Evolutionary conservation across 2,329 filamentous ascomycete species (phyloP), one percentile per base, ranked within the genome.

Genomic region (Ceratocystiopsis minuta): DNA sequence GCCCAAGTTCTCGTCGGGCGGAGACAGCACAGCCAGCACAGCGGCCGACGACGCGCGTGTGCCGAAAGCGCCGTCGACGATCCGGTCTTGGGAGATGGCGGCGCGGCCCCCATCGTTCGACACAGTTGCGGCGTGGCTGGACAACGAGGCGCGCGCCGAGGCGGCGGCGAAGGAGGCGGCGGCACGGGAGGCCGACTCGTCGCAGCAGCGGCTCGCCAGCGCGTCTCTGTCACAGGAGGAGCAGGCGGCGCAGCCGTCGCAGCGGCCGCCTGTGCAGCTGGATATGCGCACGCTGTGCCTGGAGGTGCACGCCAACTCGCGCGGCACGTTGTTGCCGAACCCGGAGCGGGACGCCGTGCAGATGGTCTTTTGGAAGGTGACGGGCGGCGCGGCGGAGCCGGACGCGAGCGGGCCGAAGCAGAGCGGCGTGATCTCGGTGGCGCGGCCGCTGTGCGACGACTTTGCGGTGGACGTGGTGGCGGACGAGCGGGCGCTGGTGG

Each of bases 271-370:
- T n/a, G 13, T 36, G 15, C 34, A 38, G 28, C 82, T 90, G 51
- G 93, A 94, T 56, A 96, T 98, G 90, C 94, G 83, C 50, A 85
- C 80, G 16, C 87, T 98, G 83, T 92, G 86, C 50, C 60, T 98
- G 7, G 90, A 98, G 55, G 63, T 96, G 5, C 88, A 98, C 55
- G 79, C 92, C 47, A 94, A 93, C 51, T 90, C 81, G 4, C 72
- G 88, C 43, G 84, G 75, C 7, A 76, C 74, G 39, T 67, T 95
- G 10, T 72, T 85, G 3, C 86, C 90, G 1, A 86, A 98, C 53
- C 90, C 90, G 0, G 84, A 88, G 50, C 72, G 92, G 50, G 90
- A 98, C 55, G 82, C 88, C 51, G 73, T 98, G 3, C 73, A 80
- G 47, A 86, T 81, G 53, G 70, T 96, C 6, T 93, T 96, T 54